Conservation (phyloP, 2,329 filamentous ascomycete genomes). For the Echinosphaeria canescens region DNA sequence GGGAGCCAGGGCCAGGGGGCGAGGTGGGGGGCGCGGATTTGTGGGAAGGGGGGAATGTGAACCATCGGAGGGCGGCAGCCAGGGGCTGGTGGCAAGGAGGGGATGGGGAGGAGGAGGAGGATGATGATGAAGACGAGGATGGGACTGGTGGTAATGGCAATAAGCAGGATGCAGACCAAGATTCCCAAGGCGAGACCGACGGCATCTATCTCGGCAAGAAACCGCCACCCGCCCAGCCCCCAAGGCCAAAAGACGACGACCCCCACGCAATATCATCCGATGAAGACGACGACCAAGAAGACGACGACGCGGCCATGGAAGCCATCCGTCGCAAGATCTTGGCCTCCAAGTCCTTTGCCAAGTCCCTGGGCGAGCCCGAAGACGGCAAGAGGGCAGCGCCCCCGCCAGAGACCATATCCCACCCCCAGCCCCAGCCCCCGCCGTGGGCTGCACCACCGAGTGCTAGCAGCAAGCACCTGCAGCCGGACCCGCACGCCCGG, state of each 20-base stretch:
- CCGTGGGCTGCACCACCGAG: conserved; percentile 9
- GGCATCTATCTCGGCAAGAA: conserved; percentile 40
- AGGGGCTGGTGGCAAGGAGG: too few species aligned
- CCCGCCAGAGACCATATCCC: conserved; percentile 39
- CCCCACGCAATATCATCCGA: conserved; percentile 57
- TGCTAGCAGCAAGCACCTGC: conserved; percentile 10
- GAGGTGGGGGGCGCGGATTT: conserved; percentile 48
- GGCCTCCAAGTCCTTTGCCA: conserved; percentile 71
- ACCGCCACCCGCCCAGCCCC: conserved; percentile 10
- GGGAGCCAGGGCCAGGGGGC: too few species aligned
- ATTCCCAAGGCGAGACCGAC: conserved; percentile 22
- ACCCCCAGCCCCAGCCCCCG: conserved; percentile 18
- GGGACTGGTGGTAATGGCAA: conserved; percentile 20
- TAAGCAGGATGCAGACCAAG: conserved; percentile 14
- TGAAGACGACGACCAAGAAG: conserved; percentile 42
- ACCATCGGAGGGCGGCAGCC: conserved; percentile 26
- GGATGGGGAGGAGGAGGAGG: conserved; percentile 19
- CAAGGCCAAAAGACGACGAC: conserved; percentile 27
- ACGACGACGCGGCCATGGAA: conserved; percentile 75
- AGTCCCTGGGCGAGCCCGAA: conserved; percentile 19
- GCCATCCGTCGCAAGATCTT: conserved; percentile 81
- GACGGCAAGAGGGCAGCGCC: conserved; percentile 24
- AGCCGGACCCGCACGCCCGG: conserved; percentile 43
- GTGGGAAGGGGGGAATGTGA: conserved; percentile 84
- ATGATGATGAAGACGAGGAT: conserved; percentile 23